phyloP scores from a whole-genome alignment of 192 early-diverging fungal species.

The Coemansia sp. region DNA sequence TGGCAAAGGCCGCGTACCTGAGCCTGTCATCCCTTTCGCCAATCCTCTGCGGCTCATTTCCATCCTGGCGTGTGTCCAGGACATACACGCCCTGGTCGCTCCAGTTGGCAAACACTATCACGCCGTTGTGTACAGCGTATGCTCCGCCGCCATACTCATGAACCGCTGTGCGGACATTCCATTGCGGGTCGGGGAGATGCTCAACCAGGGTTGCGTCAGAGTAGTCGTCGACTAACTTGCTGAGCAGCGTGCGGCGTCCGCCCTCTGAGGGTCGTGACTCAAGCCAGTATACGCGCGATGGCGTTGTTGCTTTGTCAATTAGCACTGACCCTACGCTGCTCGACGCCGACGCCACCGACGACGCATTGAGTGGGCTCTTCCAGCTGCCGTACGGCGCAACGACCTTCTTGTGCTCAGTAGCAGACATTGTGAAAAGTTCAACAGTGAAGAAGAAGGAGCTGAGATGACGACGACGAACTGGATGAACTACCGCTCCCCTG shows the following conservation, averaged over 20 bases:
- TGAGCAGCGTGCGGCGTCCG: constrained; percentile 34
- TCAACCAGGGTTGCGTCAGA: constrained; percentile 20
- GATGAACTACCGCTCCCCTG: too few relatives aligned
- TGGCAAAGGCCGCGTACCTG: constrained; percentile 64
- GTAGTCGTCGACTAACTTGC: constrained; percentile 29
- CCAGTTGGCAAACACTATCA: constrained; percentile 65
- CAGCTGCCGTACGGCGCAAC: constrained; percentile 44
- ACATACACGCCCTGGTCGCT: constrained; percentile 57
- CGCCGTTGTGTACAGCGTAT: constrained; percentile 55
- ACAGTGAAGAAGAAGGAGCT: too few relatives aligned
- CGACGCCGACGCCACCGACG: constrained; percentile 22
- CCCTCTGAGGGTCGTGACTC: constrained; percentile 42
- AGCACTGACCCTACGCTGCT: constrained; percentile 12
- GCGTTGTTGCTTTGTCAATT: constrained; percentile 24
- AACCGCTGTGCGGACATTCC: constrained; percentile 65
- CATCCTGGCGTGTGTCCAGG: constrained; percentile 24
- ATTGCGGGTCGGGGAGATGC: constrained; percentile 37
- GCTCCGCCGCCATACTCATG: constrained; percentile 77
- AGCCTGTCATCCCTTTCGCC: constrained; percentile 48
- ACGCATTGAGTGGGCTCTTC: constrained; percentile 38
- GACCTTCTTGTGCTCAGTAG: too few relatives aligned
- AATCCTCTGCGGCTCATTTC: constrained; percentile 35
- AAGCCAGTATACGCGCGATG: constrained; percentile 41
- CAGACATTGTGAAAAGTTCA: too few relatives aligned
- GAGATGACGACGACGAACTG: too few relatives aligned